Evolutionary conservation across 176 grass and related monocot species (phyloP).

Genomic region (Miscanthus lutarioriparius): DNA sequence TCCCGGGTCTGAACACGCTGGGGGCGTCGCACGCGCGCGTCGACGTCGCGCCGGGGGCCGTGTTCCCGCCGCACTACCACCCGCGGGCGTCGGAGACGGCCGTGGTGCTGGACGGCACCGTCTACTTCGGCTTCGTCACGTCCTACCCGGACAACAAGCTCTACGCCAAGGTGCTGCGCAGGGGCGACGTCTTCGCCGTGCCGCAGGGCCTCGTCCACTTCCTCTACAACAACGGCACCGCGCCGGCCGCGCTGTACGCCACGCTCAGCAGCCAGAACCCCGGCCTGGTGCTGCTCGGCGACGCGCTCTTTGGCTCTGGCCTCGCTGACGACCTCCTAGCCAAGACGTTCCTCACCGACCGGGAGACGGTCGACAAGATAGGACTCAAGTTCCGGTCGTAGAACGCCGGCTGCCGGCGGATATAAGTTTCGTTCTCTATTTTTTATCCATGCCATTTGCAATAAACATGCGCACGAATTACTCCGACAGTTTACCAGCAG

Average conservation of each 20-base stretch:
- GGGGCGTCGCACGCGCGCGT: conserved; percentile 41
- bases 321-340: conserved; percentile 52
- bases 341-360: conserved; percentile 46
- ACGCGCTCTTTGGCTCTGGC: conserved; percentile 35
- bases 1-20: conserved; percentile 48
- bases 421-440: too few species aligned
- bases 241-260: conserved; percentile 44
- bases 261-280: conserved; percentile 67
- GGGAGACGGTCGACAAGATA: conserved; percentile 23
- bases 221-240: conserved; percentile 49
- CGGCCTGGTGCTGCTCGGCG: conserved; percentile 37
- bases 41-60: conserved; percentile 23
- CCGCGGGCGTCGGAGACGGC: conserved; percentile 57
- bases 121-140: conserved; percentile 67
- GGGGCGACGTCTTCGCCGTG: conserved; percentile 62
- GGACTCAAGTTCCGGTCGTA: conserved; percentile 32
- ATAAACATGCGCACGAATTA: background rate
- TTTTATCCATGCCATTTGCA: background rate
- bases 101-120: conserved; percentile 43
- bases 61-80: conserved; percentile 56
- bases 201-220: conserved; percentile 65
- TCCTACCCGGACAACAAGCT: conserved; percentile 53
- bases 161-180: conserved; percentile 48
- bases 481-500: background rate
- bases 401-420: background rate